Conservation (phyloP, 495 filamentous ascomycete genomes). For the Hypoxylon fuscum region DNA sequence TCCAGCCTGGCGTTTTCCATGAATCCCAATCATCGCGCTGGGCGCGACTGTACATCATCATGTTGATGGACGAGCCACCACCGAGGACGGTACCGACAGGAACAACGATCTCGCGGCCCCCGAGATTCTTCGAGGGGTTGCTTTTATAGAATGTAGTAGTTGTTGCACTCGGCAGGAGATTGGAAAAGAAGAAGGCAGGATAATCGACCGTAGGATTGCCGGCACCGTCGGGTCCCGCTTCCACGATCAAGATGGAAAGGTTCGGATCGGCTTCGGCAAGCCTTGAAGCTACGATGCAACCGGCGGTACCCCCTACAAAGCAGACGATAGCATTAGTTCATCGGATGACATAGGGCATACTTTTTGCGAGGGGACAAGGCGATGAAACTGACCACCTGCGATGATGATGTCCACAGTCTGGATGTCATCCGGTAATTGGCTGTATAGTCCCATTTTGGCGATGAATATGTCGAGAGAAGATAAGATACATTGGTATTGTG, state of each 20-base stretch:
- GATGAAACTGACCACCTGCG: slow-evolving; percentile 40
- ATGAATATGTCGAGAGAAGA: too few relatives aligned
- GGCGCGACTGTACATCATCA: slow-evolving; percentile 5
- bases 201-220: slow-evolving; percentile 35
- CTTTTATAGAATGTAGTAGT: slow-evolving; percentile 2
- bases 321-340: background rate
- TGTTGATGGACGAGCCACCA: slow-evolving; percentile 14
- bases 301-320: slow-evolving; percentile 42
- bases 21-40: slow-evolving; percentile 1
- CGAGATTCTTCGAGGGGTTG: slow-evolving; percentile 7
- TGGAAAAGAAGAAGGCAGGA: slow-evolving; percentile 38
- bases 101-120: background rate
- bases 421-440: background rate
- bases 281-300: slow-evolving; percentile 48
- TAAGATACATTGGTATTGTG: too few relatives aligned
- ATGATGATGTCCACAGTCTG: slow-evolving; percentile 45
- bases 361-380: background rate
- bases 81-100: background rate
- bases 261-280: slow-evolving; percentile 42
- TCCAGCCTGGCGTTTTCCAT: slow-evolving; percentile 53
- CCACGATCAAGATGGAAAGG: slow-evolving; percentile 50
- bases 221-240: slow-evolving; percentile 43
- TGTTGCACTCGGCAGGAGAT: slow-evolving; percentile 21
- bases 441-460: background rate
- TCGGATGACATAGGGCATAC: background rate